Base-by-base conservation (phyloP, 1,139 yeast species). In the Pneumocystis carinii region DNA sequence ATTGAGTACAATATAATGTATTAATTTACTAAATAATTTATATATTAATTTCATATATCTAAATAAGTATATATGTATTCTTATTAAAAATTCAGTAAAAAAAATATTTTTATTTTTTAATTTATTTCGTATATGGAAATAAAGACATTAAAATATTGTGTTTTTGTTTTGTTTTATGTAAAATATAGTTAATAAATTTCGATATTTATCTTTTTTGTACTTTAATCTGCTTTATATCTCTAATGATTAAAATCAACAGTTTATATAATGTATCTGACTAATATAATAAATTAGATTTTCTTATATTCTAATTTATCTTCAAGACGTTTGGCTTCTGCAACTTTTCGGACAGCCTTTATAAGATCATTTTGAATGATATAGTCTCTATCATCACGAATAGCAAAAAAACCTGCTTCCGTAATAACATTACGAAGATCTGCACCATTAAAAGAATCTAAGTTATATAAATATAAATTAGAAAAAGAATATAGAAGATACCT, bases 321-420 rank as follows among this genome's bases (percentile, higher is more conserved):
- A 75, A 94, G 82, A 77, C 92, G 94, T 86, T 94, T 94, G 65
- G 89, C 86, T 73, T 94, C 98, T 29, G 92, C 92, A 66, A 94
- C 97, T 79, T 94, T 94, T 76, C 98, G 83, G 59, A 90, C 97
- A 17, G 99, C 98, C 76, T 92, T 92, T 94, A 92, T 87, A 75
- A 94, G 75, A 77, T 94, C 98, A 71, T 87, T 86, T 74, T 94
- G 98, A 64, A 88, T 75, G 71, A 94, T 89, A 76, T 89, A 88
- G 73, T 92, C 97, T 72, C 98, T 84, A 73, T 92, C 98, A 71
- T 92, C 97, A 76, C 98, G 83, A 71, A 94, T 94, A 66, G 98
- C 98, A 72, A 90, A 90, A 77, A 94, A 92, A 2, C 98, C 99
- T 36, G 97, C 97, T 77, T 94, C 99, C n/a, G 99, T 94, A 55